phyloP scores from a whole-genome alignment of 176 grass and related monocot genomes.

The Poa annua region DNA sequence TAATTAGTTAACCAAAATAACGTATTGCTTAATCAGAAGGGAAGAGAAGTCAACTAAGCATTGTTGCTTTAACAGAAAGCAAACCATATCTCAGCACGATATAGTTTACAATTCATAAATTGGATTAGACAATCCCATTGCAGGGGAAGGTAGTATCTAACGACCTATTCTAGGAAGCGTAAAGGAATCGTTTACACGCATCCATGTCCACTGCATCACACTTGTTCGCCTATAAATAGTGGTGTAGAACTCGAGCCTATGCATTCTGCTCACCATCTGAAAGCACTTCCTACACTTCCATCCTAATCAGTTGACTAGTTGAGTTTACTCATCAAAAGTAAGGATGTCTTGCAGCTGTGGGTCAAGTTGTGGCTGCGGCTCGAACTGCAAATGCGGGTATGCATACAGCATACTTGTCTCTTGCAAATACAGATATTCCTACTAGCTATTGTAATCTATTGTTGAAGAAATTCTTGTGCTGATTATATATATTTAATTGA shows the following conservation, averaged over 20 bases:
- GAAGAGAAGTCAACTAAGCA: slow-evolving; percentile 34
- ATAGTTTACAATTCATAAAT: background rate
- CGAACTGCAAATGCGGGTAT: slow-evolving; percentile 49
- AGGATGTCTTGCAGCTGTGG: slow-evolving; percentile 59
- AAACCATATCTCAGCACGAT: background rate
- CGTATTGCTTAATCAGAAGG: background rate
- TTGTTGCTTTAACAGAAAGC: slow-evolving; percentile 21
- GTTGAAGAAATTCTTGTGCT: background rate
- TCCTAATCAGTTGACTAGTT: background rate
- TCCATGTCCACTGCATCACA: background rate
- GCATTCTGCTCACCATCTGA: slow-evolving; percentile 28
- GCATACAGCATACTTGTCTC: background rate
- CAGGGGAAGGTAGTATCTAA: background rate
- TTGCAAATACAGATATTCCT: background rate
- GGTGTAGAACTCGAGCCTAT: background rate
- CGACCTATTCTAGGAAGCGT: background rate
- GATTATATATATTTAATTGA: background rate
- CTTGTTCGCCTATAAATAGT: slow-evolving; percentile 18
- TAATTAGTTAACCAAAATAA: background rate
- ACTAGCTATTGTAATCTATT: background rate
- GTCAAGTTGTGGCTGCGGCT: slow-evolving; percentile 40
- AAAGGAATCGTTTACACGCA: background rate
- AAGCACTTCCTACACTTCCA: background rate
- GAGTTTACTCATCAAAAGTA: background rate
- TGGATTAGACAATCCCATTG: slow-evolving; percentile 2